Evolutionary conservation across 257 asterid species (phyloP).

Genomic region (Agastache rugosa): DNA sequence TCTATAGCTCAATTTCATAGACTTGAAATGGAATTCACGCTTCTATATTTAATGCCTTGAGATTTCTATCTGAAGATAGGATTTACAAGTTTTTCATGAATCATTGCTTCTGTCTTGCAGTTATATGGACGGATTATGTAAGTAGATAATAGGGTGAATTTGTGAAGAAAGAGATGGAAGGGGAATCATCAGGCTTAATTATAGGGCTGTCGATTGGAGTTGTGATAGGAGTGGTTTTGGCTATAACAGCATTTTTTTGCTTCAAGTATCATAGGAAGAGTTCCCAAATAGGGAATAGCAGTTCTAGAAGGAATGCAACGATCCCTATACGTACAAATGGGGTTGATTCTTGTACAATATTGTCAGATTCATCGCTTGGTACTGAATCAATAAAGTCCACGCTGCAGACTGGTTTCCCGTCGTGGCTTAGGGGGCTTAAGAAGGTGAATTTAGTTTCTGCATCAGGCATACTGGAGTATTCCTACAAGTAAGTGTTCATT

Average conservation of each 20-base stretch:
- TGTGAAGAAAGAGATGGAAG: slow-evolving; percentile 61
- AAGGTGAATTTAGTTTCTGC: slow-evolving; percentile 69
- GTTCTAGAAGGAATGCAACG: slow-evolving; percentile 79
- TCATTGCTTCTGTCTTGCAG: slow-evolving; percentile 43
- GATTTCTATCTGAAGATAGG: slow-evolving; percentile 8
- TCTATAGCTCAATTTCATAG: slow-evolving; percentile 20
- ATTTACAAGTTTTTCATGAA: slow-evolving; percentile 29
- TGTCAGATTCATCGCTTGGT: slow-evolving; percentile 87
- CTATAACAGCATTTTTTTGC: slow-evolving; percentile 67
- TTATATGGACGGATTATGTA: slow-evolving; percentile 40
- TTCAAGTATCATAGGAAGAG: slow-evolving; percentile 61
- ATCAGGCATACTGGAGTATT: slow-evolving; percentile 78
- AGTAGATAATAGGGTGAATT: slow-evolving; percentile 41
- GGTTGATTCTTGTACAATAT: slow-evolving; percentile 61
- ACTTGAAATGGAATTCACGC: neutral
- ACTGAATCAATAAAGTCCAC: slow-evolving; percentile 73
- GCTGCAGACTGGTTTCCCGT: slow-evolving; percentile 48
- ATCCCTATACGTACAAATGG: slow-evolving; percentile 81
- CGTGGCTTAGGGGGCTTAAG: slow-evolving; percentile 67
- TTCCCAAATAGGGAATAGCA: slow-evolving; percentile 76
- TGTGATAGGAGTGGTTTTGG: slow-evolving; percentile 82
- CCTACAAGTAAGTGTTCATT: slow-evolving; percentile 70
- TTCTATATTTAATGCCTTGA: slow-evolving; percentile 12
- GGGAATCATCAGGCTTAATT: slow-evolving; percentile 63
- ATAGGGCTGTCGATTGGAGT: slow-evolving; percentile 88